Conservation (phyloP, 805 yeast genomes). For the Schwanniomyces pseudopolymorphus region DNA sequence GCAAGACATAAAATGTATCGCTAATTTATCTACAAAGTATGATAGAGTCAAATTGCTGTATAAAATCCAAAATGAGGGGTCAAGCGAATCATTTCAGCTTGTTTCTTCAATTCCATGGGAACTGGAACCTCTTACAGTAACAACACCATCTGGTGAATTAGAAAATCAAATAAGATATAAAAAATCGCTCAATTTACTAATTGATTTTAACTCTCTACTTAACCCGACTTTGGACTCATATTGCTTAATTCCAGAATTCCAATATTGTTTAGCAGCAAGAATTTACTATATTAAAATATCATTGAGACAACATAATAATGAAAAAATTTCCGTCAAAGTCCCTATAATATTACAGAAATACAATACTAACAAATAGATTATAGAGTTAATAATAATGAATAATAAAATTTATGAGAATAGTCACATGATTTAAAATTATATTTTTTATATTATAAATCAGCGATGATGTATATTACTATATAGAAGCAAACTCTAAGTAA, state of each 20-base stretch:
- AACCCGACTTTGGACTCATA: conserved; percentile 21
- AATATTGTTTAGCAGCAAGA: conserved; percentile 33
- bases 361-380: not conserved
- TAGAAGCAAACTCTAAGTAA: not conserved
- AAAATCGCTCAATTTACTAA: conserved; percentile 20
- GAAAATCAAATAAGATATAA: conserved; percentile 16
- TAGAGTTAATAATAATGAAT: not conserved
- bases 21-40: conserved; percentile 28
- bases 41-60: conserved; percentile 23
- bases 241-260: conserved; percentile 40
- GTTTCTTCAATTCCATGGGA: conserved; percentile 20
- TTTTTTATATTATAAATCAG: not conserved
- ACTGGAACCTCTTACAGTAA: conserved; percentile 6
- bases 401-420: not conserved
- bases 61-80: not conserved
- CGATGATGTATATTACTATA: not conserved
- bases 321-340: conserved; percentile 21
- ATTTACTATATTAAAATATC: conserved; percentile 30
- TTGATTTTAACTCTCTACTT: conserved; percentile 27
- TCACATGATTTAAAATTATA: not conserved
- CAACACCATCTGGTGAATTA: conserved; percentile 6
- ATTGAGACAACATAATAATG: conserved; percentile 23
- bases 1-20: conserved; percentile 30
- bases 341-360: conserved; percentile 26
- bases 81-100: conserved; percentile 1